Conservation (phyloP, 2,329 filamentous ascomycete species). For the Xylariaceae sp. region DNA sequence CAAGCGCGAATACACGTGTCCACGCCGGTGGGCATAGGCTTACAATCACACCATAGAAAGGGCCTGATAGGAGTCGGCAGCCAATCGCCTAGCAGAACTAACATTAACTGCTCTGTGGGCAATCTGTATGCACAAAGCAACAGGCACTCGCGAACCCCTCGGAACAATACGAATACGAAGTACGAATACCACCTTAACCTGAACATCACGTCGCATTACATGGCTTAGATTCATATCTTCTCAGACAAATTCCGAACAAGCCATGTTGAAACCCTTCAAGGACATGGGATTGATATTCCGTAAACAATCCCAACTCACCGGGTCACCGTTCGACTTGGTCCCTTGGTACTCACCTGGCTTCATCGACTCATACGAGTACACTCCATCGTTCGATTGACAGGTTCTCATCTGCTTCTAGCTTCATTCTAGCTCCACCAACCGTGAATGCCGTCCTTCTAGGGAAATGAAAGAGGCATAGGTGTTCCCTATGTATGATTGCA, state of each 20-base stretch:
- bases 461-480: too few relatives aligned
- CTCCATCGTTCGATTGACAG: background rate
- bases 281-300: too few relatives aligned
- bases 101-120: too few relatives aligned
- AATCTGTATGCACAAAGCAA: background rate
- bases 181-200: conserved; percentile 1
- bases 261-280: background rate
- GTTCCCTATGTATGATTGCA: too few relatives aligned
- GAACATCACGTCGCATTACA: background rate
- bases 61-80: background rate
- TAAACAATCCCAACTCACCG: too few relatives aligned
- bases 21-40: background rate
- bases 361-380: background rate
- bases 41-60: background rate
- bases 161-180: conserved; percentile 20
- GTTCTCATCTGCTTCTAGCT: conserved; percentile 1
- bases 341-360: too few relatives aligned
- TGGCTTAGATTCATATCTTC: background rate
- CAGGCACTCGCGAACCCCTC: conserved; percentile 1
- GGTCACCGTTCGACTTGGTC: too few relatives aligned
- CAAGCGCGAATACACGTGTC: background rate
- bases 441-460: background rate
- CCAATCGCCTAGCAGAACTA: conserved; percentile 13
- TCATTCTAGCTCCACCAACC: background rate
- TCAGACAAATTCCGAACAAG: background rate